Evolutionary conservation across 2,329 filamentous ascomycete species (phyloP).

Genomic region (Penicillium sp.): DNA sequence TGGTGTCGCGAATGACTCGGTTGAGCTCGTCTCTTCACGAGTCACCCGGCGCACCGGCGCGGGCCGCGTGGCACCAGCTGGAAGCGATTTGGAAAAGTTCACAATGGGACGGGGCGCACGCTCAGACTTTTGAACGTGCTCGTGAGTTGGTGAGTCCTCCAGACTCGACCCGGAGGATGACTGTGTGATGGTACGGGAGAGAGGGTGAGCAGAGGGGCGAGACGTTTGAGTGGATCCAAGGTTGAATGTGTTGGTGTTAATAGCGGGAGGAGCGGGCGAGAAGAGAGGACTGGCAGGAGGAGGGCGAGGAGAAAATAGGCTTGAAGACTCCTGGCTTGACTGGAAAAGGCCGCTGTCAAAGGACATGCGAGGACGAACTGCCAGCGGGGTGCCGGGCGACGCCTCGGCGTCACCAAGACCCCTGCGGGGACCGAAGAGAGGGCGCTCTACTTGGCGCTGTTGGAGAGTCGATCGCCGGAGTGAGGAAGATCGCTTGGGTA

Average conservation of each 20-base stretch:
- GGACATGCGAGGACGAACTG: slow-evolving; percentile 72
- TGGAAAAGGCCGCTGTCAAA: slow-evolving; percentile 75
- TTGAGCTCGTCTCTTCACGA: slow-evolving; percentile 53
- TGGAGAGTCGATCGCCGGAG: slow-evolving; percentile 86
- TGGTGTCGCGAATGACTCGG: slow-evolving; percentile 71
- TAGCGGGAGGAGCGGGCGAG: slow-evolving; percentile 30
- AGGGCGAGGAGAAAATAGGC: slow-evolving; percentile 66
- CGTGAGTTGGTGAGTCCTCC: slow-evolving; percentile 73
- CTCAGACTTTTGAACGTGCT: slow-evolving; percentile 62
- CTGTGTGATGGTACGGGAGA: slow-evolving; percentile 84
- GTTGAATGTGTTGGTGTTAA: slow-evolving; percentile 2
- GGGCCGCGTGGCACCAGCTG: slow-evolving; percentile 67
- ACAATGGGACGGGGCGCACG: slow-evolving; percentile 59
- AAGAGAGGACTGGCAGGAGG: slow-evolving; percentile 57
- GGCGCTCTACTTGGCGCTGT: slow-evolving; percentile 75
- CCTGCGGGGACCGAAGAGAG: slow-evolving; percentile 56
- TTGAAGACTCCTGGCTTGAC: slow-evolving; percentile 63
- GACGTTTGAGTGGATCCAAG: slow-evolving; percentile 42
- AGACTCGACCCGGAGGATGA: slow-evolving; percentile 84
- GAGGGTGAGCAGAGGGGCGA: slow-evolving; percentile 69
- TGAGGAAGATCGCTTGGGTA: slow-evolving; percentile 75
- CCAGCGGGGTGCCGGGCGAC: slow-evolving; percentile 61
- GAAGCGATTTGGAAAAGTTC: slow-evolving; percentile 77
- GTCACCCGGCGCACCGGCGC: slow-evolving; percentile 49
- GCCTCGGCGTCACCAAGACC: slow-evolving; percentile 55